These are phyloP conservation scores for Geosmithia putterillii DNA, from an alignment of 2,329 filamentous ascomycete genomes.

Conservation along the genomic window DNA sequence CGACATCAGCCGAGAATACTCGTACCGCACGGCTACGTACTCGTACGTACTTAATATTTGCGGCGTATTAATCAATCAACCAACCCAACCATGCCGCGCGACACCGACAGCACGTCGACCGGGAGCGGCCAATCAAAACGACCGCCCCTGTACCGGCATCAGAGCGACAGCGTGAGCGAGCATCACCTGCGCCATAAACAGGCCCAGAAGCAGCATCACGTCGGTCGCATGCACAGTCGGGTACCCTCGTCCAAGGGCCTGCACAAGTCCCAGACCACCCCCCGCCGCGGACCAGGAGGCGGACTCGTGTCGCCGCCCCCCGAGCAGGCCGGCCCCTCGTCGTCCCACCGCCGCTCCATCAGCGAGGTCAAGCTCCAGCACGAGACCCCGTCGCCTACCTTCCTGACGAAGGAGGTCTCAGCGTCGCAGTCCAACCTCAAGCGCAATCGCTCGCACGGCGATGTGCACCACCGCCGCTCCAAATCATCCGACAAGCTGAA, in stretches of 20 bases:
- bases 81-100: slow-evolving; percentile 25
- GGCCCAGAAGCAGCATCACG: slow-evolving; percentile 18
- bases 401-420: slow-evolving; percentile 40
- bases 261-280: slow-evolving; percentile 18
- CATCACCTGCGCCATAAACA: slow-evolving; percentile 13
- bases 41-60: too few species aligned
- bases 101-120: slow-evolving; percentile 31
- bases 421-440: slow-evolving; percentile 41
- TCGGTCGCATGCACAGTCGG: slow-evolving; percentile 35
- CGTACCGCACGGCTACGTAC: too few species aligned
- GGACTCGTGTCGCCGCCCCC: slow-evolving; percentile 24
- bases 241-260: slow-evolving; percentile 39
- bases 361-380: slow-evolving; percentile 38
- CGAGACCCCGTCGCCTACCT: slow-evolving; percentile 26
- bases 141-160: slow-evolving; percentile 23
- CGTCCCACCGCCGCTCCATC: slow-evolving; percentile 31
- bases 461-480: slow-evolving; percentile 34
- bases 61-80: too few species aligned
- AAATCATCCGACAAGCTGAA: slow-evolving; percentile 41
- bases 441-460: slow-evolving; percentile 47
- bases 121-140: slow-evolving; percentile 42
- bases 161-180: slow-evolving; percentile 21
- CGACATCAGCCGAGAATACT: too few species aligned
- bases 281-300: slow-evolving; percentile 21
- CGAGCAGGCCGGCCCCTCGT: slow-evolving; percentile 15